Percentiles rank a stretch among this genome's conserved stretches.
Conservation (phyloP, 768 basidiomycete genomes). For the Termitomyces eurrhizus region DNA sequence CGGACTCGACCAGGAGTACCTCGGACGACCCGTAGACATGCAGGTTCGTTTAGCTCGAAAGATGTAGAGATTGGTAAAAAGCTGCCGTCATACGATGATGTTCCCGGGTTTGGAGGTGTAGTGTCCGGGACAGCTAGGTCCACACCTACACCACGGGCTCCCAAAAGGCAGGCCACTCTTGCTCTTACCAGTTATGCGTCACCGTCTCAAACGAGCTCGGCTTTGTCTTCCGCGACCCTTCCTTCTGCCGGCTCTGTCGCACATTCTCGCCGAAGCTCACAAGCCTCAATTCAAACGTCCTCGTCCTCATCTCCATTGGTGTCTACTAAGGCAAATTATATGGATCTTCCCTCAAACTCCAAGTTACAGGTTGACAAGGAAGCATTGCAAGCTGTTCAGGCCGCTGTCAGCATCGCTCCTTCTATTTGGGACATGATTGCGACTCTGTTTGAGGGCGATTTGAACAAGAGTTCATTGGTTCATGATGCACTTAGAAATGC, state of each 20-base stretch:
- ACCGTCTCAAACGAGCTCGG: conserved; percentile 32
- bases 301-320: conserved; percentile 35
- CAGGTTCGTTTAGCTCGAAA: conserved; percentile 92
- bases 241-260: conserved; percentile 7
- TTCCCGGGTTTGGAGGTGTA: conserved; percentile 34
- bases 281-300: conserved; percentile 33
- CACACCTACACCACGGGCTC: conserved; percentile 42
- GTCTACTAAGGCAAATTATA: conserved; percentile 30
- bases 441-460: conserved; percentile 53
- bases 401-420: conserved; percentile 76
- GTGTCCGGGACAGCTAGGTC: conserved; percentile 30
- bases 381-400: conserved; percentile 72
- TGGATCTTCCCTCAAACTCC: conserved; percentile 51
- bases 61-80: conserved; percentile 88
- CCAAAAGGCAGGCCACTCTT: conserved; percentile 43
- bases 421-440: conserved; percentile 81
- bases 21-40: conserved; percentile 73
- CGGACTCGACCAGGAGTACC: conserved; percentile 12
- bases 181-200: conserved; percentile 29
- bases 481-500: conserved; percentile 57
- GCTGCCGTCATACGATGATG: conserved; percentile 60
- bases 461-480: conserved; percentile 39
- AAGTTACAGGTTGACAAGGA: conserved; percentile 73
- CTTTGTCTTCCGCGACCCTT: conserved; percentile 22
- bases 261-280: conserved; percentile 39